phyloP scores from a whole-genome alignment of 2,329 filamentous ascomycete species.

The Alternaria brassicicola region DNA sequence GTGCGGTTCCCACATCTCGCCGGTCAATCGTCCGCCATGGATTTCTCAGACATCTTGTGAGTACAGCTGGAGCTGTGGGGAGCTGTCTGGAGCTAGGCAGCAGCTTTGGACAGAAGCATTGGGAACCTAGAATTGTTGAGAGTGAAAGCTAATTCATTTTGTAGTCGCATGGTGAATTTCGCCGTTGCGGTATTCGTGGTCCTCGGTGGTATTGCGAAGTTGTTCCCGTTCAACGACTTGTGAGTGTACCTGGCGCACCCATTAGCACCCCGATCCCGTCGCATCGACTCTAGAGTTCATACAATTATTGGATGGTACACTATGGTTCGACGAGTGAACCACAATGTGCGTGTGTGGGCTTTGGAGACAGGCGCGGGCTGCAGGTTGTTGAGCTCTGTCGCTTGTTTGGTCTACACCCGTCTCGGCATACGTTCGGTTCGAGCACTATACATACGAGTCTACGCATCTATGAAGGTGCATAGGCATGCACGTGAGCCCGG shows the following conservation, averaged over 20 bases:
- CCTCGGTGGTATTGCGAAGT: slow-evolving; percentile 77
- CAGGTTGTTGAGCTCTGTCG: not conserved
- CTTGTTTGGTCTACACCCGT: not conserved
- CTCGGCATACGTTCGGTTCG: not conserved
- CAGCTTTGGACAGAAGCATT: slow-evolving; percentile 14
- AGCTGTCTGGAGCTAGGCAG: slow-evolving; percentile 30
- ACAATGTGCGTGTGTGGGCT: not conserved
- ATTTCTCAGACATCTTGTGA: slow-evolving; percentile 92
- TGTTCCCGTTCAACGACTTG: slow-evolving; percentile 61
- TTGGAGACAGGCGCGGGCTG: not conserved
- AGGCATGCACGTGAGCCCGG: not conserved
- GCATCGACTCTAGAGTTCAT: not conserved
- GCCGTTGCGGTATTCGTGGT: slow-evolving; percentile 85
- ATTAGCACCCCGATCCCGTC: not conserved
- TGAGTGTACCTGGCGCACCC: slow-evolving; percentile 46
- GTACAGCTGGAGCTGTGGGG: slow-evolving; percentile 46
- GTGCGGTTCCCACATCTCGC: slow-evolving; percentile 45
- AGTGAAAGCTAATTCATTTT: slow-evolving; percentile 23
- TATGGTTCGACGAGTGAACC: not conserved
- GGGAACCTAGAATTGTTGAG: not conserved
- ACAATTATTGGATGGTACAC: not conserved
- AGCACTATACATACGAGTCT: not conserved
- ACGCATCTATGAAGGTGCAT: not conserved
- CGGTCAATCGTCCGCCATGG: slow-evolving; percentile 63
- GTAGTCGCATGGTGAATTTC: slow-evolving; percentile 92